A percentile compares a stretch with the other conserved stretches of the same genome.
Conservation (phyloP, 2,329 filamentous ascomycete genomes). For the Leptodontidium sp. region DNA sequence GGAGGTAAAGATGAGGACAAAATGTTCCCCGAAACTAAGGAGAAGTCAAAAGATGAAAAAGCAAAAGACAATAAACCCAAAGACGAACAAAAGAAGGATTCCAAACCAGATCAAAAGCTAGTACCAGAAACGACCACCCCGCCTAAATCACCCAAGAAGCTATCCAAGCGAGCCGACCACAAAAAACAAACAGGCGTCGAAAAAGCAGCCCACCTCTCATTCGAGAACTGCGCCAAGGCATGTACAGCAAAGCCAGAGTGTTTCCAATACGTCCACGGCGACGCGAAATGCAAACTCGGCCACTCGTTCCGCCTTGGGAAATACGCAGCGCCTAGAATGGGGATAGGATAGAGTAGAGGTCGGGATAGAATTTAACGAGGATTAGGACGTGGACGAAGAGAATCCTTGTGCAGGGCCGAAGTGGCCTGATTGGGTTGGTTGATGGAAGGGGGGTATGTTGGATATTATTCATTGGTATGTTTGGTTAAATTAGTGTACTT, state of each 20-base stretch:
- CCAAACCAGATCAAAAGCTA: constrained; percentile 2
- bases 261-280: constrained; percentile 48
- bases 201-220: constrained; percentile 52
- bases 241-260: constrained; percentile 51
- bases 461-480: constrained; percentile 17
- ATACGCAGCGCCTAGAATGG: constrained; percentile 19
- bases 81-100: neutral
- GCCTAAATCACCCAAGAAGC: neutral
- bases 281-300: constrained; percentile 32
- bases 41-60: neutral
- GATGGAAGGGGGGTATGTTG: neutral
- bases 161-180: neutral
- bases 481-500: neutral
- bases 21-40: neutral
- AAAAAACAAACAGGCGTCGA: constrained; percentile 45
- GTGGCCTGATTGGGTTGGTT: constrained; percentile 23
- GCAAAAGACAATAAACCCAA: too few relatives aligned
- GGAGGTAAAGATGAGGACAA: constrained; percentile 7
- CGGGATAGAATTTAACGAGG: constrained; percentile 33
- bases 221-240: constrained; percentile 57
- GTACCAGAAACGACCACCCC: neutral
- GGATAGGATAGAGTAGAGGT: constrained; percentile 25
- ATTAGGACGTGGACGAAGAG: constrained; percentile 30
- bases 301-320: constrained; percentile 28
- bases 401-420: constrained; percentile 30